Evolutionary conservation across 106 monocot genomes (phyloP).

Genomic region (Dendrobium chrysotoxum): DNA sequence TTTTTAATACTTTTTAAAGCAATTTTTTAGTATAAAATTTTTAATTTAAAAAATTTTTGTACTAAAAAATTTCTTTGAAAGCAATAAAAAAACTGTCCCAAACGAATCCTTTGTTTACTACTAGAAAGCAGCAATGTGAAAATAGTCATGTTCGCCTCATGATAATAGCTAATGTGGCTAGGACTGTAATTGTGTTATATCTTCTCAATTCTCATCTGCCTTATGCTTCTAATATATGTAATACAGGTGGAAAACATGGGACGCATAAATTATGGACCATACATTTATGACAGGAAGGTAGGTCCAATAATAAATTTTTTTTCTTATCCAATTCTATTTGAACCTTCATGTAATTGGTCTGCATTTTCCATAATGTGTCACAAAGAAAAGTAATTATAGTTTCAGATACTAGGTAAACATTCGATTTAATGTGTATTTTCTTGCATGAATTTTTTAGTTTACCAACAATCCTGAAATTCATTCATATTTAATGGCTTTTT

Average conservation of each 20-base stretch:
- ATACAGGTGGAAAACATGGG: slow-evolving; percentile 93
- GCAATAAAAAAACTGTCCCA: too few relatives aligned
- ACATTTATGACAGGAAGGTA: slow-evolving; percentile 85
- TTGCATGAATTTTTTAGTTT: background rate
- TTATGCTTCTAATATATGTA: slow-evolving; percentile 8
- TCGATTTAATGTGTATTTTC: background rate
- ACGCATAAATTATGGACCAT: slow-evolving; percentile 85
- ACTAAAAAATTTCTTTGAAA: too few relatives aligned
- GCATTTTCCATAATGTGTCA: background rate
- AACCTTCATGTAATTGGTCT: background rate
- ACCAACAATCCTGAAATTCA: background rate
- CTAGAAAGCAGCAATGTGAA: background rate
- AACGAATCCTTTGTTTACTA: background rate
- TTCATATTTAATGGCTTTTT: background rate
- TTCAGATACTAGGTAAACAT: background rate
- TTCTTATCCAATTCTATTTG: background rate
- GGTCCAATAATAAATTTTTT: background rate
- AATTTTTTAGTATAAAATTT: too few relatives aligned
- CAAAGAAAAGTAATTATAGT: background rate
- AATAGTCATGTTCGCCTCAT: background rate
- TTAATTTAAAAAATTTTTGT: too few relatives aligned
- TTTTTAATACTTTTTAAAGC: too few relatives aligned
- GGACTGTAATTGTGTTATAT: background rate
- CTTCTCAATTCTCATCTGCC: background rate
- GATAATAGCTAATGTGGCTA: background rate